Conservation (phyloP, 2,329 filamentous ascomycete genomes). For the Colletotrichum sp. region DNA sequence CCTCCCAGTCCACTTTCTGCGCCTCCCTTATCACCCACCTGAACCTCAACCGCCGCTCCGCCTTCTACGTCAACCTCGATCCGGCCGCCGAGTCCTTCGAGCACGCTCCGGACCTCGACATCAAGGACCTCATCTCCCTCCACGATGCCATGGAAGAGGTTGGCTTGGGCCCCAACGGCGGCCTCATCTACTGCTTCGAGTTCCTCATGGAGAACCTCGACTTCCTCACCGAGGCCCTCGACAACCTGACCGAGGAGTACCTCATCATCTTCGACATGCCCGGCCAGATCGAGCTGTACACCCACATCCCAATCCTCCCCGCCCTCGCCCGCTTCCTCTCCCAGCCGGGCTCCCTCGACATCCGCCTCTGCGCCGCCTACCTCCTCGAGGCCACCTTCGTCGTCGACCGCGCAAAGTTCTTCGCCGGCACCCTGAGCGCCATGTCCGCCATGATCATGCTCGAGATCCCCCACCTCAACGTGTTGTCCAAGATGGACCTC, state of each 20-base stretch:
- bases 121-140: slow-evolving; percentile 91
- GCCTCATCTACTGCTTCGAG: slow-evolving; percentile 95
- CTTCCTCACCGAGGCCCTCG: slow-evolving; percentile 84
- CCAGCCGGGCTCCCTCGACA: slow-evolving; percentile 79
- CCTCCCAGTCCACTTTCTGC: slow-evolving; percentile 83
- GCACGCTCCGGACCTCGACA: slow-evolving; percentile 91
- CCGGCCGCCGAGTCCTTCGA: slow-evolving; percentile 92
- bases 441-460: slow-evolving; percentile 99
- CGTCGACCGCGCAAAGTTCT: slow-evolving; percentile 95
- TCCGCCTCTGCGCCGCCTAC: slow-evolving; percentile 92
- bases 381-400: slow-evolving; percentile 96
- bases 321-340: slow-evolving; percentile 82
- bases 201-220: slow-evolving; percentile 94
- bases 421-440: slow-evolving; percentile 90
- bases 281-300: slow-evolving; percentile 98
- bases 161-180: slow-evolving; percentile 87
- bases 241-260: slow-evolving; percentile 89
- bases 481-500: slow-evolving; percentile 97
- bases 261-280: slow-evolving; percentile 99
- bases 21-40: slow-evolving; percentile 92
- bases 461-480: slow-evolving; percentile 94
- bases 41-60: slow-evolving; percentile 86
- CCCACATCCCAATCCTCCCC: slow-evolving; percentile 91
- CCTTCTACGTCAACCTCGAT: slow-evolving; percentile 98
- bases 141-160: slow-evolving; percentile 98